phyloP scores from a whole-genome alignment of 2,329 filamentous ascomycete species.

The Xylaria sp. region DNA sequence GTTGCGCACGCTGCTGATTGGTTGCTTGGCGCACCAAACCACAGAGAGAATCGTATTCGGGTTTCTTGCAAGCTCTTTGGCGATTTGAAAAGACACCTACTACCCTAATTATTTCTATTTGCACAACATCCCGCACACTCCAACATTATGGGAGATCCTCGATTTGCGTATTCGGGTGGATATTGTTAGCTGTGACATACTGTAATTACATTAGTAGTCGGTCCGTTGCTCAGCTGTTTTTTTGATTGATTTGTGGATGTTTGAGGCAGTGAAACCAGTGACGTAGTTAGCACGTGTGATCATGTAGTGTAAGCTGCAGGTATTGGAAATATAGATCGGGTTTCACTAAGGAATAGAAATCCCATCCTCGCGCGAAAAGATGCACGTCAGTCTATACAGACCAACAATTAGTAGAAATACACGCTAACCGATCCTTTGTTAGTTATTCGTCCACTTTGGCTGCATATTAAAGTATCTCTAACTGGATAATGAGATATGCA shows the following conservation, averaged over 20 bases:
- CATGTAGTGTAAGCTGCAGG: no score
- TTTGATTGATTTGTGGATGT: conserved; percentile 24
- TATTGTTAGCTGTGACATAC: not conserved
- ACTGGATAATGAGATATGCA: not conserved
- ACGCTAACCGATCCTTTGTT: not conserved
- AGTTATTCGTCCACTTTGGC: not conserved
- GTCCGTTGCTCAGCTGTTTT: not conserved
- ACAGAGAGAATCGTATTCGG: conserved; percentile 28
- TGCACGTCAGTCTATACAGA: not conserved
- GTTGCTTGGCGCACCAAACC: not conserved
- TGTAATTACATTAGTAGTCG: not conserved
- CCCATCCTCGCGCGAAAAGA: not conserved
- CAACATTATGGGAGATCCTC: not conserved
- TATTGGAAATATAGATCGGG: not conserved
- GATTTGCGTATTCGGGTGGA: conserved; percentile 3
- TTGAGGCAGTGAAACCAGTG: conserved; percentile 16
- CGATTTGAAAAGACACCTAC: not conserved
- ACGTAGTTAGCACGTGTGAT: no score
- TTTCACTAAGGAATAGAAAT: not conserved
- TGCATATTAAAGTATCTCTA: not conserved
- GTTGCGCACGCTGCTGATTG: conserved; percentile 26
- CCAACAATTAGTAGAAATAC: not conserved
- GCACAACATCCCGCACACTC: no score
- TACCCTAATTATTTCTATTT: no score
- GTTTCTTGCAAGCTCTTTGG: conserved; percentile 6